A percentile compares a stretch with the other conserved stretches of the same genome.
Conservation (phyloP, 768 basidiomycete species). For the Tulasnella calospora region DNA sequence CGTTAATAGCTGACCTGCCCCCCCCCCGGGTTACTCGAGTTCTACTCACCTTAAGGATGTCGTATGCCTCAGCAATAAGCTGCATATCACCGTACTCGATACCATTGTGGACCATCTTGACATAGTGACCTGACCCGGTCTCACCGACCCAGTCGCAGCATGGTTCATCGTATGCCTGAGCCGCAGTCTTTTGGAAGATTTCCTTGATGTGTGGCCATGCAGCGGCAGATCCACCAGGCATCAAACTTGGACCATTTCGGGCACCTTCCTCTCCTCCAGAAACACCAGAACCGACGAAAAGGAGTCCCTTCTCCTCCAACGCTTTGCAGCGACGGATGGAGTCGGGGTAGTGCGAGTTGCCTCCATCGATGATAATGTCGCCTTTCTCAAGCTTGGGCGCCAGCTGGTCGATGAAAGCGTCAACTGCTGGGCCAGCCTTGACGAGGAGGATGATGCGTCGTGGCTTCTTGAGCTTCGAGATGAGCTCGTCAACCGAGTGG, state of each 20-base stretch:
- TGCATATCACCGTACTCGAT: constrained; percentile 99
- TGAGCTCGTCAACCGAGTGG: constrained; percentile 86
- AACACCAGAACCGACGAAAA: constrained; percentile 98
- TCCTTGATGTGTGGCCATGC: constrained; percentile 98
- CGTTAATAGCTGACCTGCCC: background rate
- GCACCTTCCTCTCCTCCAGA: constrained; percentile 99
- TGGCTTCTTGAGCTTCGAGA: constrained; percentile 86
- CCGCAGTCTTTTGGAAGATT: constrained; percentile 97
- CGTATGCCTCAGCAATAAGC: constrained; percentile 96
- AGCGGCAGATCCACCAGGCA: constrained; percentile 92
- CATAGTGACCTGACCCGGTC: constrained; percentile 93
- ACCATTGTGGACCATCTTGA: constrained; percentile 71
- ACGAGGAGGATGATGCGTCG: constrained; percentile 98
- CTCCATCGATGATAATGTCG: constrained; percentile 99
- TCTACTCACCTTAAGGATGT: constrained; percentile 69
- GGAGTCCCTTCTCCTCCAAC: constrained; percentile 88
- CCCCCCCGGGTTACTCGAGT: background rate
- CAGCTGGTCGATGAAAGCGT: constrained; percentile 89
- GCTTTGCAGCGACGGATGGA: constrained; percentile 91
- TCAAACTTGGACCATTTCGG: constrained; percentile 92
- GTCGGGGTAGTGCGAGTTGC: constrained; percentile 99
- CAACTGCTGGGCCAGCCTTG: constrained; percentile 94
- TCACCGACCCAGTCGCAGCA: constrained; percentile 99
- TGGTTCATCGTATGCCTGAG: constrained; percentile 89
- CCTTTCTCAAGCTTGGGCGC: constrained; percentile 86